A percentile compares a stretch with the other conserved stretches of the same genome.
These are phyloP conservation scores for Talaromyces sp. DNA, from an alignment of 2,329 filamentous ascomycete species.

Conservation along the genomic window DNA sequence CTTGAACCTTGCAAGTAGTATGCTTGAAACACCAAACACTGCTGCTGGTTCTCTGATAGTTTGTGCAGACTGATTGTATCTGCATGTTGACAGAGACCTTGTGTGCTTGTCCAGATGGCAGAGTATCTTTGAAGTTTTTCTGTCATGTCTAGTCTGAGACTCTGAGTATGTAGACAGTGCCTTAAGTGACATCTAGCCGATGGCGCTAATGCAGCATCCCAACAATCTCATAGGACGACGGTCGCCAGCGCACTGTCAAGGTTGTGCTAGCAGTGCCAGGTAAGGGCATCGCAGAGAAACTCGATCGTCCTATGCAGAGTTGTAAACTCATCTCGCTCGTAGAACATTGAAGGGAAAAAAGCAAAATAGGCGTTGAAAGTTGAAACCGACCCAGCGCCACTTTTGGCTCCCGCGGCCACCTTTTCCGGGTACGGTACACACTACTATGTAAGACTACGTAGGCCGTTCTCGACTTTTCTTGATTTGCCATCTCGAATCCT, in stretches of 20 bases:
- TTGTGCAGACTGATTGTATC: not conserved
- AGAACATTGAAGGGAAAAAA: not conserved
- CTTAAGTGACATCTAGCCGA: not conserved
- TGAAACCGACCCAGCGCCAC: not conserved
- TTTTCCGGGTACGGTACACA: not conserved
- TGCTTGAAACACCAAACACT: not conserved
- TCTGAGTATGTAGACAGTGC: not conserved
- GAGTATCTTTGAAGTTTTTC: not conserved
- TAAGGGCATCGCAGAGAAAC: not conserved
- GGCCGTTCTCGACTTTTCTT: not conserved
- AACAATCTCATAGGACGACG: conserved; percentile 10
- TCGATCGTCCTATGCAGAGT: too few species aligned
- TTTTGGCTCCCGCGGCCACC: not conserved
- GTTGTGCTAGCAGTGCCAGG: not conserved
- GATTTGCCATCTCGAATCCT: not conserved
- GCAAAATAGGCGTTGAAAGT: not conserved
- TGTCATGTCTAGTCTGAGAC: not conserved
- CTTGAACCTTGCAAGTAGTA: not conserved
- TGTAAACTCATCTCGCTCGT: not conserved
- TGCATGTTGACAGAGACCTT: not conserved
- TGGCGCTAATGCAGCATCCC: conserved; percentile 13
- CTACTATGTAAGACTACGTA: not conserved
- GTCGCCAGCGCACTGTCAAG: conserved; percentile 6
- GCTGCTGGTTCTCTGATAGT: not conserved
- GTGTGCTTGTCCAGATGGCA: not conserved